phyloP scores from a whole-genome alignment of 305 asterid genomes.

The Fraxinus baroniana region DNA sequence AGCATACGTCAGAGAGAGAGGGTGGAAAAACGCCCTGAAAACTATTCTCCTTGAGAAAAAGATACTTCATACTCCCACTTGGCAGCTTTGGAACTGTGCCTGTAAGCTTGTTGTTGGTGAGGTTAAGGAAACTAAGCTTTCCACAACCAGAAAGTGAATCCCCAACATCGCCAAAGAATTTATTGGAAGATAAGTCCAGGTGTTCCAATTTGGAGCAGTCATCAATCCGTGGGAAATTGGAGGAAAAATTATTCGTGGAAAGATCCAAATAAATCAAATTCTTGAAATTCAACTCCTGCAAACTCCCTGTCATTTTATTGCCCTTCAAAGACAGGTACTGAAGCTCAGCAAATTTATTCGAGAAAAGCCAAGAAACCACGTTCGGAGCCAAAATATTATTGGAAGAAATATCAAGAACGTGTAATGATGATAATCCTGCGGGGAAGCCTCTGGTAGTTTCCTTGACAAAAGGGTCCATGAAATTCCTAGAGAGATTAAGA shows the following conservation, averaged over 20 bases:
- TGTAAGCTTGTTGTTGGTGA: constrained; percentile 62
- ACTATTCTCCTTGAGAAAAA: constrained; percentile 55
- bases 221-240: not conserved
- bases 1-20: constrained; percentile 49
- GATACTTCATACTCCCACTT: constrained; percentile 46
- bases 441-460: constrained; percentile 18
- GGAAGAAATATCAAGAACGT: constrained; percentile 71
- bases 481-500: constrained; percentile 65
- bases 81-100: constrained; percentile 59
- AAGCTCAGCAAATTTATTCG: constrained; percentile 49
- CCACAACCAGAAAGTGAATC: constrained; percentile 51
- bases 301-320: constrained; percentile 47
- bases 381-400: constrained; percentile 62
- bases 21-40: constrained; percentile 57
- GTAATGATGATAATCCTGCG: constrained; percentile 30
- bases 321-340: constrained; percentile 59
- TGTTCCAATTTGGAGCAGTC: constrained; percentile 58
- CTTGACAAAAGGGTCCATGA: constrained; percentile 44
- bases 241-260: not conserved
- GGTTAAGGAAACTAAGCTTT: constrained; percentile 61
- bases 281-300: constrained; percentile 45
- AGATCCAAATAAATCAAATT: constrained; percentile 34
- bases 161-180: constrained; percentile 56
- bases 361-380: constrained; percentile 58
- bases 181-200: constrained; percentile 81